A percentile compares a stretch with the other conserved stretches of the same genome.
Conservation (phyloP, 164 flowering plant genomes). For the Paratinospora sagittata region DNA sequence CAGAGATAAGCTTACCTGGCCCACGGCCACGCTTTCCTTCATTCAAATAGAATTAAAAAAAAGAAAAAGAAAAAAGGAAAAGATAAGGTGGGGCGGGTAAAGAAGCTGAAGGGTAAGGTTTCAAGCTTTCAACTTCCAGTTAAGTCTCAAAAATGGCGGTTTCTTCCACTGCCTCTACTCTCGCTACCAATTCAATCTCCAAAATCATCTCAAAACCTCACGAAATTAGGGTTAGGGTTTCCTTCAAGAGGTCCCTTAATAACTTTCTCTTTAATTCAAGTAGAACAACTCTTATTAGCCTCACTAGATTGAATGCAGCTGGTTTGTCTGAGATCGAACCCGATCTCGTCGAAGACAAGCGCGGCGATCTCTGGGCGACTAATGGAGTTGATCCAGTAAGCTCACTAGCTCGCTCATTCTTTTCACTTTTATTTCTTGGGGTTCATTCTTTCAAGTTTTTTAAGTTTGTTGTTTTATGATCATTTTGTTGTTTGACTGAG, state of each 20-base stretch:
- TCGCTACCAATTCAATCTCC: conserved; percentile 30
- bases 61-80: neutral
- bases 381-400: conserved; percentile 47
- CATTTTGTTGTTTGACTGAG: neutral
- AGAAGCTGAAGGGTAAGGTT: neutral
- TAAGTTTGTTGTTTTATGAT: neutral
- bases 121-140: no score
- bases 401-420: neutral
- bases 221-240: conserved; percentile 7
- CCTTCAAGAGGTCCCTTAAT: neutral
- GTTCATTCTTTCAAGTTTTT: neutral
- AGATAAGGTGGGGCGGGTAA: neutral
- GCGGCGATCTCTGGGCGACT: conserved; percentile 58
- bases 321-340: conserved; percentile 77
- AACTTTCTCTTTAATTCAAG: neutral
- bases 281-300: conserved; percentile 16
- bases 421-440: neutral
- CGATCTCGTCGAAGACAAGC: conserved; percentile 72
- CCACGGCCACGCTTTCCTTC: conserved; percentile 2
- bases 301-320: conserved; percentile 45
- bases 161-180: conserved; percentile 26
- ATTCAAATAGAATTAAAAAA: conserved; percentile 9
- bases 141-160: conserved; percentile 26
- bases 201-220: conserved; percentile 14
- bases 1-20: no score